These are phyloP conservation scores for Paracoccidioides lutzii DNA, from an alignment of 2,329 filamentous ascomycete genomes.

Conservation along the genomic window DNA sequence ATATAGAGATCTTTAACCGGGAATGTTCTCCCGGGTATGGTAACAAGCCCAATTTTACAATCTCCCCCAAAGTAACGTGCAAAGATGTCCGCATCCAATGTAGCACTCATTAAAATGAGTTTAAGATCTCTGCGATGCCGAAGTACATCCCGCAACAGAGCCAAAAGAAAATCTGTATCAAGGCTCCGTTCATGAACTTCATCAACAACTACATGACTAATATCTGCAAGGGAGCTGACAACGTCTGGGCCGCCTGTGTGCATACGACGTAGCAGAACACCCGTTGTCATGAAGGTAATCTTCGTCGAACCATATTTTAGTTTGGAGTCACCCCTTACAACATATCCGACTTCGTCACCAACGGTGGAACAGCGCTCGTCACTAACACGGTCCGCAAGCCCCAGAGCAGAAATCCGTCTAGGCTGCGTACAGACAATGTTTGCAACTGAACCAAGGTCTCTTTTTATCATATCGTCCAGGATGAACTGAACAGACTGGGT, in stretches of 20 bases:
- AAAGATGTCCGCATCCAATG: conserved; percentile 78
- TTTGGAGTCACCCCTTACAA: conserved; percentile 81
- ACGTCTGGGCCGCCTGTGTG: conserved; percentile 81
- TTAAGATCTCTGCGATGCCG: conserved; percentile 64
- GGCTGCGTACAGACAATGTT: conserved; percentile 96
- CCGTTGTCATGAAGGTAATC: conserved; percentile 92
- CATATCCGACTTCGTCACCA: conserved; percentile 81
- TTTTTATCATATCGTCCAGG: conserved; percentile 73
- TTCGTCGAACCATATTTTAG: conserved; percentile 58
- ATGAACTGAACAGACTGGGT: conserved; percentile 96
- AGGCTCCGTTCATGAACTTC: conserved; percentile 93
- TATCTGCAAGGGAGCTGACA: conserved; percentile 66
- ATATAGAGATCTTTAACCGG: conserved; percentile 83
- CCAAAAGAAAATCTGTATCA: conserved; percentile 87
- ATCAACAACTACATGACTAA: conserved; percentile 90
- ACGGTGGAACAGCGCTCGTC: conserved; percentile 75
- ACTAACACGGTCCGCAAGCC: conserved; percentile 84
- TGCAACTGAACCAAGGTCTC: conserved; percentile 58
- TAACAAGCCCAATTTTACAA: conserved; percentile 61
- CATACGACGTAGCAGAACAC: conserved; percentile 78
- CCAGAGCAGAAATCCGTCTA: conserved; percentile 82
- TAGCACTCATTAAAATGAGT: conserved; percentile 91
- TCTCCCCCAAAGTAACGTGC: conserved; percentile 66
- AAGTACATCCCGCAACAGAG: conserved; percentile 72
- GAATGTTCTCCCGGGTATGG: conserved; percentile 79